These are phyloP conservation scores for Coemansia reversa DNA, from an alignment of 192 early-diverging fungal genomes.

Conservation along the genomic window DNA sequence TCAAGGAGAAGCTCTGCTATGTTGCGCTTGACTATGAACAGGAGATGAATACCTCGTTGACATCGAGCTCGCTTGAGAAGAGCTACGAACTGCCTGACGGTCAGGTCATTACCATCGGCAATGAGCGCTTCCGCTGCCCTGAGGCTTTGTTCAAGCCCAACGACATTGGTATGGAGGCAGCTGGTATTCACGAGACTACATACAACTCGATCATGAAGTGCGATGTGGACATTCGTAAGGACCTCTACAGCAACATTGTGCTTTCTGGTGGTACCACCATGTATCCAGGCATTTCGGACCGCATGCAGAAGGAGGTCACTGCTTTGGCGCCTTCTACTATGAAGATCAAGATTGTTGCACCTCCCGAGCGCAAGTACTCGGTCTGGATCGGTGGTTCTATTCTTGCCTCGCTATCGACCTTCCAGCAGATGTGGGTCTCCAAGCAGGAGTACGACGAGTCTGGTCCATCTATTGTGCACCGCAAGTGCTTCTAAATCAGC, in stretches of 20 bases:
- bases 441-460: slow-evolving; percentile 99
- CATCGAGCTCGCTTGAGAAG: slow-evolving; percentile 93
- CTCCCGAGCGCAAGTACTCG: slow-evolving; percentile 98
- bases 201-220: slow-evolving; percentile 98
- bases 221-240: slow-evolving; percentile 94
- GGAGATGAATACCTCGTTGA: slow-evolving; percentile 93
- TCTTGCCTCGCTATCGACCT: slow-evolving; percentile 94
- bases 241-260: slow-evolving; percentile 95
- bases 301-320: slow-evolving; percentile 98
- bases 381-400: slow-evolving; percentile 99
- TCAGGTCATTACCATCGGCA: slow-evolving; percentile 96
- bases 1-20: slow-evolving; percentile 99
- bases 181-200: slow-evolving; percentile 95
- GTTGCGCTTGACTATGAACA: slow-evolving; percentile 97
- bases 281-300: slow-evolving; percentile 96
- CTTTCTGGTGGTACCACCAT: slow-evolving; percentile 96
- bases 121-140: slow-evolving; percentile 96
- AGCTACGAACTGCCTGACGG: slow-evolving; percentile 98
- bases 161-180: slow-evolving; percentile 84
- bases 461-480: slow-evolving; percentile 96
- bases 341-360: slow-evolving; percentile 98
- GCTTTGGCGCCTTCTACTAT: slow-evolving; percentile 91
- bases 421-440: slow-evolving; percentile 99
- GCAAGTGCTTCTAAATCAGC: slow-evolving; percentile 89
- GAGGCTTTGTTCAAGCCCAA: slow-evolving; percentile 98